Evolutionary conservation across 139 green algal species (phyloP).

Genomic region (Tetradesmus obliquus): DNA sequence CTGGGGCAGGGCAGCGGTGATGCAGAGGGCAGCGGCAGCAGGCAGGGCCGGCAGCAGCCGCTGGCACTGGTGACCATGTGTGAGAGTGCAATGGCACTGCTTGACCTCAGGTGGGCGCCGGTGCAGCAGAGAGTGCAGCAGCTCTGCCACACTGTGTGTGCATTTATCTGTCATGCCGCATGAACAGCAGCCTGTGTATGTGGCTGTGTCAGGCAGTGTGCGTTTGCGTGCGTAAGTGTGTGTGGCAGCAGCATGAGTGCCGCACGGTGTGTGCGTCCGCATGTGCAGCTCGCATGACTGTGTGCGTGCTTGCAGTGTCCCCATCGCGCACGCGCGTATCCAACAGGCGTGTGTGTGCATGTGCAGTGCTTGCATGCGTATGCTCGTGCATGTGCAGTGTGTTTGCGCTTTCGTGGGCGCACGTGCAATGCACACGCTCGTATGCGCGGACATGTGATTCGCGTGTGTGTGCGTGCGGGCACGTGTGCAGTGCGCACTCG

Average conservation of each 20-base stretch:
- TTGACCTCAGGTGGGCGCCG: slow-evolving; percentile 49
- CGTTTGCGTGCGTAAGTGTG: background rate
- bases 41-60: background rate
- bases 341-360: background rate
- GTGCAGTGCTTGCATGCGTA: background rate
- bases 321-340: no score
- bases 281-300: background rate
- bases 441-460: background rate
- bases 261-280: background rate
- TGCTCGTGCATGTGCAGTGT: background rate
- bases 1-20: background rate
- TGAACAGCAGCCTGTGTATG: no score
- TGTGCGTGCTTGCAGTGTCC: background rate
- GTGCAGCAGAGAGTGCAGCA: background rate
- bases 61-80: slow-evolving; percentile 56
- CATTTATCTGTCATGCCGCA: no score
- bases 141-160: no score
- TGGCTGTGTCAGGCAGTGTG: background rate
- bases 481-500: background rate
- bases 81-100: slow-evolving; percentile 54
- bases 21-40: background rate
- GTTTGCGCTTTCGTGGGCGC: background rate
- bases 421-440: background rate
- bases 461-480: background rate
- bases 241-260: background rate